Conservation (phyloP, 208 protist species). For the Leishmania lainsoni region DNA sequence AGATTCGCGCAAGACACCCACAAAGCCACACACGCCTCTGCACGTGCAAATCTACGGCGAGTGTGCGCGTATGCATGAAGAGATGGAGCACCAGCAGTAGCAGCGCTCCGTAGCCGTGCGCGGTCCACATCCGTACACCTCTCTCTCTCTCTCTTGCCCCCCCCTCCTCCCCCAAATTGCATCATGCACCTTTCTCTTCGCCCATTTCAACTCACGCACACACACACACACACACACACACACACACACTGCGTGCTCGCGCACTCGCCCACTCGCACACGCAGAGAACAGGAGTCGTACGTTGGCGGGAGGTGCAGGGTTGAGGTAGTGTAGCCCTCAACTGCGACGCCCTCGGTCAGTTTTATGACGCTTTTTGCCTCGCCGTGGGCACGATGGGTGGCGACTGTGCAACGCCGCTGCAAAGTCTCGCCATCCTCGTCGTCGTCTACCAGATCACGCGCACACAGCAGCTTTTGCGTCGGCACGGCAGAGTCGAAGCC, state of each 20-base stretch:
- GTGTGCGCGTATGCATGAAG: background rate
- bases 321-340: background rate
- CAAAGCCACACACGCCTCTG: background rate
- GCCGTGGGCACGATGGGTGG: slow-evolving; percentile 2
- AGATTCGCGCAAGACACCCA: background rate
- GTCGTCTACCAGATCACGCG: background rate
- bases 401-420: slow-evolving; percentile 14
- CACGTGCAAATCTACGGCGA: background rate
- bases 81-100: background rate
- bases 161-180: background rate
- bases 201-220: background rate
- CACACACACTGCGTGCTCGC: background rate
- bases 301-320: background rate
- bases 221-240: background rate
- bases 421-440: slow-evolving; percentile 8
- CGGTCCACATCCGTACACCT: background rate
- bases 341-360: background rate
- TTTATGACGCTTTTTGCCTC: background rate
- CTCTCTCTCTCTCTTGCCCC: background rate
- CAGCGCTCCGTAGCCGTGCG: background rate
- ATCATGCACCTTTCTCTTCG: background rate
- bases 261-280: background rate
- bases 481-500: slow-evolving; percentile 20
- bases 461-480: slow-evolving; percentile 22
- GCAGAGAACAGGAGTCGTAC: background rate